These are phyloP conservation scores for Tilletia horrida DNA, from an alignment of 1,284 basidiomycete species.

Conservation along the genomic window DNA sequence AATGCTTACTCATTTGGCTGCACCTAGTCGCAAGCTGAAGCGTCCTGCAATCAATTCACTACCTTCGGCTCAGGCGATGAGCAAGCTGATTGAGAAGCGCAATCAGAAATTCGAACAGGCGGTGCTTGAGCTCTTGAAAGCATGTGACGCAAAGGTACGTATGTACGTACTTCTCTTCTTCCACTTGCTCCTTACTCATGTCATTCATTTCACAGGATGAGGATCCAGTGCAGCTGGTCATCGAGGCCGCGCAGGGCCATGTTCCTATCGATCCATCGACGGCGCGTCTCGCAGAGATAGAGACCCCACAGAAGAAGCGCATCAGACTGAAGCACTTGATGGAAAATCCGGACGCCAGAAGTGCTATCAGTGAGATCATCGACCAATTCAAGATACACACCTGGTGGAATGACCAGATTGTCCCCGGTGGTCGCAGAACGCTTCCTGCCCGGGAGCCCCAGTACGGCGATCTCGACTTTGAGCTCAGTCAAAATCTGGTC, in stretches of 20 bases:
- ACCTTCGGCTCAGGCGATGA: slow-evolving; percentile 25
- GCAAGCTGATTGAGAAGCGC: slow-evolving; percentile 50
- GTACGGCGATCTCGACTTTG: slow-evolving; percentile 36
- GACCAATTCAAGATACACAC: slow-evolving; percentile 38
- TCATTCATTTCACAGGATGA: slow-evolving; percentile 21
- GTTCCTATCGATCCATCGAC: slow-evolving; percentile 44
- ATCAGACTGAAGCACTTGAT: slow-evolving; percentile 44
- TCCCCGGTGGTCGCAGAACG: slow-evolving; percentile 47
- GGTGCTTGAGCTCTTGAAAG: slow-evolving; percentile 44
- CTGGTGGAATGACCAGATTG: slow-evolving; percentile 54
- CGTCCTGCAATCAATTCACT: slow-evolving; percentile 11
- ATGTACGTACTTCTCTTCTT: too few species aligned
- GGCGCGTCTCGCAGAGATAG: slow-evolving; percentile 24
- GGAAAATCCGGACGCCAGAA: slow-evolving; percentile 40
- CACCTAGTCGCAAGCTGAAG: slow-evolving; percentile 31
- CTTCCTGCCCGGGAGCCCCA: slow-evolving; percentile 36
- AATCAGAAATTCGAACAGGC: slow-evolving; percentile 51
- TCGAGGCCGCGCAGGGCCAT: slow-evolving; percentile 45
- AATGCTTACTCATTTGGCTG: not conserved
- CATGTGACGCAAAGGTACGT: slow-evolving; percentile 35
- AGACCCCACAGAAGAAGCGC: slow-evolving; percentile 44
- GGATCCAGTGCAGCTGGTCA: slow-evolving; percentile 46
- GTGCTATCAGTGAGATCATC: slow-evolving; percentile 39
- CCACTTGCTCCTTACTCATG: not conserved
- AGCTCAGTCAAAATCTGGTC: slow-evolving; percentile 58